These are phyloP conservation scores for Pterula multifida DNA, from an alignment of 1,284 basidiomycete species.

Conservation along the genomic window DNA sequence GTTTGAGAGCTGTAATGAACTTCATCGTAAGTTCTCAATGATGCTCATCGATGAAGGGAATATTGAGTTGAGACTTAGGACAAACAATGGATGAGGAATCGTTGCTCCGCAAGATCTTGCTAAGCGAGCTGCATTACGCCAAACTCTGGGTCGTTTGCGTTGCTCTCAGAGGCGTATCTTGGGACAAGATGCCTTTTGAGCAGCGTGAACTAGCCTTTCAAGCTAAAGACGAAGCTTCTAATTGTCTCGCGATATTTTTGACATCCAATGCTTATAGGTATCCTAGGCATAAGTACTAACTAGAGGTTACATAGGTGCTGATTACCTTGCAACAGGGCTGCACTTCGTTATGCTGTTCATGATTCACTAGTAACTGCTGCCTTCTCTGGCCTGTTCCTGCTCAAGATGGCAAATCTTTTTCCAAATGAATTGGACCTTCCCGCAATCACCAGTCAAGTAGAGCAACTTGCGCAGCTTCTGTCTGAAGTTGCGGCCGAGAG, in stretches of 20 bases:
- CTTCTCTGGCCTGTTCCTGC: conserved; percentile 84
- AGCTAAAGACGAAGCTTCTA: conserved; percentile 83
- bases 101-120: conserved; percentile 74
- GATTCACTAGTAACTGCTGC: conserved; percentile 86
- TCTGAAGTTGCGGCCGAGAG: conserved; percentile 83
- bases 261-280: conserved; percentile 68
- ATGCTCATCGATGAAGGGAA: background rate
- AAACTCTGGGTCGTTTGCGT: conserved; percentile 92
- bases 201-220: conserved; percentile 90
- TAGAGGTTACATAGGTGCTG: background rate
- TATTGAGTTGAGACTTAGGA: conserved; percentile 25
- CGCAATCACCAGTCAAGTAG: conserved; percentile 67
- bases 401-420: conserved; percentile 86
- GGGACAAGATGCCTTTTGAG: conserved; percentile 92
- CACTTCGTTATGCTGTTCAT: conserved; percentile 82
- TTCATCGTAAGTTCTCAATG: conserved; percentile 46
- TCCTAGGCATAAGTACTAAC: background rate
- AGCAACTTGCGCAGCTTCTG: conserved; percentile 71
- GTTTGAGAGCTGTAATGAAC: conserved; percentile 77
- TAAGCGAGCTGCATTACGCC: conserved; percentile 81
- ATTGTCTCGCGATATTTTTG: conserved; percentile 73
- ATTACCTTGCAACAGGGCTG: conserved; percentile 36
- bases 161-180: conserved; percentile 79
- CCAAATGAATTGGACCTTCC: conserved; percentile 68
- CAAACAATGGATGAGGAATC: conserved; percentile 76